Evolutionary conservation across 1,284 basidiomycete genomes (phyloP).

Genomic region (Marasmius oreades): DNA sequence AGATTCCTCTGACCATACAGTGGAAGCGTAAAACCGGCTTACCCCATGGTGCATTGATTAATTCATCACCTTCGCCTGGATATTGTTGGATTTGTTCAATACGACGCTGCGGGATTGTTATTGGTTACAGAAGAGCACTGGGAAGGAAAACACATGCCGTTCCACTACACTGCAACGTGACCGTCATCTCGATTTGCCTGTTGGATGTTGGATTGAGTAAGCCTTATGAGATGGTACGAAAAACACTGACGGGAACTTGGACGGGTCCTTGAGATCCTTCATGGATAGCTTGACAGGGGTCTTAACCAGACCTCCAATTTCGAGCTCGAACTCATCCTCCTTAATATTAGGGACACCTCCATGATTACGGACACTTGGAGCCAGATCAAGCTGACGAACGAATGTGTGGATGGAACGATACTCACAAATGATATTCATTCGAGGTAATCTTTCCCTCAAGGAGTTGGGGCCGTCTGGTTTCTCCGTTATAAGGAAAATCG

Average conservation of each 20-base stretch:
- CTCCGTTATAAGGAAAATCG: conserved; percentile 53
- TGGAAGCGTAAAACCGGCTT: conserved; percentile 5
- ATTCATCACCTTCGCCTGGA: conserved; percentile 56
- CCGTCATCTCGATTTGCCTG: conserved; percentile 47
- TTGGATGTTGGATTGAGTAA: not conserved
- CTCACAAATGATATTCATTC: conserved; percentile 47
- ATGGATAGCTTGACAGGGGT: conserved; percentile 39
- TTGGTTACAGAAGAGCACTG: not conserved
- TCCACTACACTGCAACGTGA: conserved; percentile 53
- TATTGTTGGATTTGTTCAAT: conserved; percentile 52
- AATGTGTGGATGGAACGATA: not conserved
- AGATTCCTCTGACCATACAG: not conserved
- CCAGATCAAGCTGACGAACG: conserved; percentile 20
- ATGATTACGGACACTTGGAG: conserved; percentile 15
- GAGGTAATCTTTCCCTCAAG: conserved; percentile 41
- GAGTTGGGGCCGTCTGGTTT: conserved; percentile 40
- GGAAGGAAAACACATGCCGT: conserved; percentile 21
- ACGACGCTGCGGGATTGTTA: conserved; percentile 29
- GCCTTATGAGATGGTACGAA: not conserved
- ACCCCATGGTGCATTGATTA: conserved; percentile 52
- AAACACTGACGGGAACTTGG: conserved; percentile 40
- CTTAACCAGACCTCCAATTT: conserved; percentile 48
- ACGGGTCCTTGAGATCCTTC: conserved; percentile 43
- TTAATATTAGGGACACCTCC: conserved; percentile 16
- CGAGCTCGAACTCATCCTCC: conserved; percentile 33